A percentile compares a stretch with the other conserved stretches of the same genome.
Evolutionary conservation across 2,329 filamentous ascomycete genomes (phyloP).

Genomic region (Coniella lustricola): DNA sequence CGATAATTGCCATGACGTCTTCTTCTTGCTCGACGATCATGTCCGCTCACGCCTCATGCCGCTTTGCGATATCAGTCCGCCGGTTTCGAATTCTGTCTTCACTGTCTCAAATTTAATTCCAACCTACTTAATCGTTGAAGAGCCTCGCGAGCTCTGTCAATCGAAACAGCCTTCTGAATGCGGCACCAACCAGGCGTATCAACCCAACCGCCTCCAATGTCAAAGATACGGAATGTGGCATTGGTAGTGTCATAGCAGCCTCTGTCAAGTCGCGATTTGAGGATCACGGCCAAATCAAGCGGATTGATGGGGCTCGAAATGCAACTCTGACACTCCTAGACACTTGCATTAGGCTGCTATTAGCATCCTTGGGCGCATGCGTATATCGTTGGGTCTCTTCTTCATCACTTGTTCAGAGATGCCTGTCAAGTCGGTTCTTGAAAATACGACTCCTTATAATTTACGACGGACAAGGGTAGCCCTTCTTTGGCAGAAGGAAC

Average conservation of each 20-base stretch:
- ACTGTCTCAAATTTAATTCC: slow-evolving; percentile 38
- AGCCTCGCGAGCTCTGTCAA: slow-evolving; percentile 8
- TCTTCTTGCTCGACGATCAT: slow-evolving; percentile 36
- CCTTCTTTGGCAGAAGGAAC: slow-evolving; percentile 10
- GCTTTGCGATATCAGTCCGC: slow-evolving; percentile 51
- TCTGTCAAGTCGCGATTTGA: background rate
- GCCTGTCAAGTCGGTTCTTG: slow-evolving; percentile 15
- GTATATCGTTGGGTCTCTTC: slow-evolving; percentile 12
- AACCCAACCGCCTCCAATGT: slow-evolving; percentile 2
- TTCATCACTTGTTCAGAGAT: slow-evolving; percentile 14
- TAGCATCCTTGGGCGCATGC: slow-evolving; percentile 9
- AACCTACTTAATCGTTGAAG: slow-evolving; percentile 34
- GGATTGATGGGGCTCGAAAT: too few relatives aligned
- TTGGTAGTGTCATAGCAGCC: too few relatives aligned
- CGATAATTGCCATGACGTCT: slow-evolving; percentile 53
- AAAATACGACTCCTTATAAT: slow-evolving; percentile 18
- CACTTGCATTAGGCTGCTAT: slow-evolving; percentile 10
- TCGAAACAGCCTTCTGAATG: slow-evolving; percentile 17
- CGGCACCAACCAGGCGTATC: slow-evolving; percentile 15
- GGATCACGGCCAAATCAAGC: background rate
- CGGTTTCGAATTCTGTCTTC: slow-evolving; percentile 39
- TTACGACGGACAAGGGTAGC: slow-evolving; percentile 15
- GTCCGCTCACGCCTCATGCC: slow-evolving; percentile 53
- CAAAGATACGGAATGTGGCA: background rate
- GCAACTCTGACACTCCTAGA: background rate